Conservation (phyloP, 176 grass and related monocot species). For the Oryza officinalis region DNA sequence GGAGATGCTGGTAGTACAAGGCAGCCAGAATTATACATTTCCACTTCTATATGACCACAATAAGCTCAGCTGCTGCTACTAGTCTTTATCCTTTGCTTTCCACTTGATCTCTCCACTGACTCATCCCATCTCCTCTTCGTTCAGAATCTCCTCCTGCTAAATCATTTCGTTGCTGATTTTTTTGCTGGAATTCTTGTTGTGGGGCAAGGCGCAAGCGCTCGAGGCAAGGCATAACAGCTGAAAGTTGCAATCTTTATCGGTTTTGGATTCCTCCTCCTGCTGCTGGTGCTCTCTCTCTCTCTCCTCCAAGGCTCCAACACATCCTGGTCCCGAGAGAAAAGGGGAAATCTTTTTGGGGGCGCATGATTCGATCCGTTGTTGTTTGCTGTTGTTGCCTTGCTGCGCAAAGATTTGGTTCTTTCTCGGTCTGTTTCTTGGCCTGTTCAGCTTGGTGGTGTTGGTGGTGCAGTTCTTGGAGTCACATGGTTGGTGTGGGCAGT, state of each 20-base stretch:
- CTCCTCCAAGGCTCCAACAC: constrained; percentile 29
- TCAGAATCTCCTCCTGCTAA: constrained; percentile 3
- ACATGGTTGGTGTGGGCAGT: background rate
- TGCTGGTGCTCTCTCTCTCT: background rate
- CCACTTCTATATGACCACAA: constrained; percentile 29
- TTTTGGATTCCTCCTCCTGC: constrained; percentile 24
- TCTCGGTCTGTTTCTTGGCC: constrained; percentile 21
- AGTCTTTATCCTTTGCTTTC: constrained; percentile 33
- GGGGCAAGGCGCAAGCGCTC: background rate
- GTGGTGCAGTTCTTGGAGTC: constrained; percentile 18
- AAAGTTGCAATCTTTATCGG: constrained; percentile 58
- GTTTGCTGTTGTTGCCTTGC: constrained; percentile 12
- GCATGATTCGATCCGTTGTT: constrained; percentile 42
- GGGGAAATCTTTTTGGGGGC: constrained; percentile 31
- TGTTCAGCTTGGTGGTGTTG: background rate
- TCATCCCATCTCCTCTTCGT: background rate
- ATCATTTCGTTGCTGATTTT: constrained; percentile 20
- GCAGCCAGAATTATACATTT: constrained; percentile 31
- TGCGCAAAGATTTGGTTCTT: constrained; percentile 26
- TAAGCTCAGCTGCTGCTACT: background rate
- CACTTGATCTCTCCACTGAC: constrained; percentile 9
- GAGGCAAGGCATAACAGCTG: constrained; percentile 15
- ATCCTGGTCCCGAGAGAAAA: constrained; percentile 33
- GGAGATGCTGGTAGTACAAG: background rate
- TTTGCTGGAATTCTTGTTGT: constrained; percentile 29